Conservation (phyloP, 441 rosid genomes). For the Isatis lusitanica region DNA sequence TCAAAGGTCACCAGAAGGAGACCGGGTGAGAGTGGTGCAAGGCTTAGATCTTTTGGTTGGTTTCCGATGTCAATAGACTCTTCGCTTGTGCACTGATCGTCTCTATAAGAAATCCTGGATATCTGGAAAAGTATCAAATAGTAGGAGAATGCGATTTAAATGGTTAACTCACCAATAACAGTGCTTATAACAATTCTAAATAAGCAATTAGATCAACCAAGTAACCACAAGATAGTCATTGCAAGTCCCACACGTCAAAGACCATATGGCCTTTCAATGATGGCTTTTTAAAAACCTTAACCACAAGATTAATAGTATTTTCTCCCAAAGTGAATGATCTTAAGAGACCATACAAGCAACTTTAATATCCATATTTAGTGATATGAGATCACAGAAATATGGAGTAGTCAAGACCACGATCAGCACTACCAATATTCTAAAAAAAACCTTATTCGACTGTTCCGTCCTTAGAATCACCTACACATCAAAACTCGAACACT, state of each 20-base stretch:
- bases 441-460: not conserved
- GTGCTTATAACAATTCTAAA: not conserved
- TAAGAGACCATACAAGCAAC: too few relatives aligned
- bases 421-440: not conserved
- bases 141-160: conserved; percentile 26
- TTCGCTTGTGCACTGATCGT: conserved; percentile 70
- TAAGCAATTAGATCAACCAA: not conserved
- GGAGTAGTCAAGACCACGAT: not conserved
- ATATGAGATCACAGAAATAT: not conserved
- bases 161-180: not conserved
- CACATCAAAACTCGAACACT: too few relatives aligned
- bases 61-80: conserved; percentile 69
- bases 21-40: conserved; percentile 67
- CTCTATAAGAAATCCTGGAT: conserved; percentile 66
- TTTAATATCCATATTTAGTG: not conserved
- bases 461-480: too few relatives aligned
- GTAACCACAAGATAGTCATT: not conserved
- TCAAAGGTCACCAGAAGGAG: conserved; percentile 70
- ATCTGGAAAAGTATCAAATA: conserved; percentile 44
- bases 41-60: conserved; percentile 89
- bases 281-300: not conserved
- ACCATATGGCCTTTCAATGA: not conserved
- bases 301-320: not conserved
- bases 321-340: not conserved
- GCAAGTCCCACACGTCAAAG: not conserved